Base-by-base conservation (phyloP, 257 asterid species). In the Rhazya stricta region DNA sequence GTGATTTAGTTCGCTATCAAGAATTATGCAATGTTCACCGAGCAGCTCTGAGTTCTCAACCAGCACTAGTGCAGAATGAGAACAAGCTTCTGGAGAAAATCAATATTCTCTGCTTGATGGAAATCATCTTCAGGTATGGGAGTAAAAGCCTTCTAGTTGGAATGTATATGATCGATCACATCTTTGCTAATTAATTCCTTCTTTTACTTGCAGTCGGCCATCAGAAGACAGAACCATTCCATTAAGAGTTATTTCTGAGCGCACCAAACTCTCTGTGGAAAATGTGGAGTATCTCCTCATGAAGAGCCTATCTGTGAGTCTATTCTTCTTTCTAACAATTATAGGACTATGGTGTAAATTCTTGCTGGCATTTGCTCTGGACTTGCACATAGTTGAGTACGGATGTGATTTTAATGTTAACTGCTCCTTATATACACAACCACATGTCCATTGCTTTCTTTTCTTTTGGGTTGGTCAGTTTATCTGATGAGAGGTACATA, bases 231-330 rank as follows among this genome's bases (percentile, higher is more conserved):
- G 99, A 82, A 95, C 99, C 48, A 95, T 95, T 61, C 99, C 98
- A 3, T 66, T 95, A 75, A 80, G 87, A 67, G 75, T 88, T 74
- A 89, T 95, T 42, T 96, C 98, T 61, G 96, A 89, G 77, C 88
- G 96, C 71, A 92, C 98, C 62, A 95, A 83, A 78, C 96, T 92
- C 37, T 81, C 91, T 5, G 88, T 95, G 30, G 99, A 95, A 85
- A 94, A 92, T 66, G 97, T 92, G 79, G 99, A 92, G 84, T 82
- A 88, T 86, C 97, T 92, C 78, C 92, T 95, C 37, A 95, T 92
- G 97, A 92, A 92, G 96, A 95, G 99, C 84, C 99, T 92, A 61
- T 92, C 99, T 57, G 97, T 94, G 85, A 94, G 97, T 85, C 54
- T 74, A 53, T 75, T 58, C 39, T 61, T 65, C 45, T 74, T 79